phyloP scores from a whole-genome alignment of 129 eudicot genomes.

The Tanacetum coccineum region DNA sequence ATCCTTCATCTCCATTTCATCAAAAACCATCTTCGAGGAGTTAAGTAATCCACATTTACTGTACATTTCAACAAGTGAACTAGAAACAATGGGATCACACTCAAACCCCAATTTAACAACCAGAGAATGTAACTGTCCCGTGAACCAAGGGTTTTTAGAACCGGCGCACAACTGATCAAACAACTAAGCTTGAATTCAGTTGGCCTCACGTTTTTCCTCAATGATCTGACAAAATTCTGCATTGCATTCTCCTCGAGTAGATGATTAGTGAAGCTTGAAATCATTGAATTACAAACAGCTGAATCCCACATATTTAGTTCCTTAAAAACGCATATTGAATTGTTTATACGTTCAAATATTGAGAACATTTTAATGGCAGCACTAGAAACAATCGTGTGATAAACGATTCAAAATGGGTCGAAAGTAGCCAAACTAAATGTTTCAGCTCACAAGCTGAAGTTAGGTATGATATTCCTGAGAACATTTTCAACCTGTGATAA shows the following conservation, averaged over 20 bases:
- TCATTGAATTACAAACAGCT: conserved; percentile 66
- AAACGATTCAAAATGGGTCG: too few relatives aligned
- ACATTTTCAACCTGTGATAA: conserved; percentile 52
- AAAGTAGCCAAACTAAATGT: too few relatives aligned
- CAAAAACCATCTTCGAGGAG: conserved; percentile 42
- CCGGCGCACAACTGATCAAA: conserved; percentile 41
- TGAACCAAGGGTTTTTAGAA: conserved; percentile 41
- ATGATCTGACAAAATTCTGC: conserved; percentile 35
- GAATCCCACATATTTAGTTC: conserved; percentile 54
- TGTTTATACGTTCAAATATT: conserved; percentile 57
- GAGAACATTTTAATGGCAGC: conserved; percentile 78
- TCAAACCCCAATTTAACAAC: conserved; percentile 64
- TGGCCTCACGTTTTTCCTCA: conserved; percentile 43
- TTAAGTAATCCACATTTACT: conserved; percentile 51
- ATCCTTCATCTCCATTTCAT: conserved; percentile 42
- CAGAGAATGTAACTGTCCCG: conserved; percentile 62
- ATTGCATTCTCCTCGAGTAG: conserved; percentile 50
- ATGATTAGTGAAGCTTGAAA: conserved; percentile 52
- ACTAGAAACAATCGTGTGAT: conserved; percentile 67
- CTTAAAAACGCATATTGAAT: conserved; percentile 45
- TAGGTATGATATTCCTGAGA: too few relatives aligned
- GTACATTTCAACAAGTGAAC: conserved; percentile 79
- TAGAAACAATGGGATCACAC: conserved; percentile 46
- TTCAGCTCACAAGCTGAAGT: too few relatives aligned
- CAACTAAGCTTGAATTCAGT: conserved; percentile 66